A percentile compares a stretch with the other conserved stretches of the same genome.
These are phyloP conservation scores for Aspergillus fructus DNA, from an alignment of 2,329 filamentous ascomycete genomes.

Conservation along the genomic window DNA sequence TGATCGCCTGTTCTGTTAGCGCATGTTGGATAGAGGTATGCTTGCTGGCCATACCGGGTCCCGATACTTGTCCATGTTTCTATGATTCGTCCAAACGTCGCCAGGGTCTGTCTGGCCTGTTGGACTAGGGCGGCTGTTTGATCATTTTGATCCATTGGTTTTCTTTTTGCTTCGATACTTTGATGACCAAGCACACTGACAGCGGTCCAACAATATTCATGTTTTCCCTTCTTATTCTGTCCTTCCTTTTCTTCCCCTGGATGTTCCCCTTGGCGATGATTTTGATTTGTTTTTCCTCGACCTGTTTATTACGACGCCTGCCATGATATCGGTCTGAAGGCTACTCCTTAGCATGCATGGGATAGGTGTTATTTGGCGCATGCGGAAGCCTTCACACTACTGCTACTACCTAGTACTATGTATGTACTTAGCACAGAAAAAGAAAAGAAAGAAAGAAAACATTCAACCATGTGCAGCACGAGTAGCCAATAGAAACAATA, in stretches of 20 bases:
- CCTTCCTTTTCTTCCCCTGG: slow-evolving; percentile 9
- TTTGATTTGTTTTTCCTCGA: not conserved
- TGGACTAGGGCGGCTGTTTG: not conserved
- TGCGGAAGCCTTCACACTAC: slow-evolving; percentile 14
- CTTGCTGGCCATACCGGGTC: not conserved
- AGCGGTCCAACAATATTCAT: not conserved
- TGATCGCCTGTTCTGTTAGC: slow-evolving; percentile 14
- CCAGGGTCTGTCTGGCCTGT: not conserved
- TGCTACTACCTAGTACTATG: slow-evolving; percentile 10
- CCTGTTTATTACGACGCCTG: slow-evolving; percentile 24
- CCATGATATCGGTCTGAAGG: slow-evolving; percentile 32
- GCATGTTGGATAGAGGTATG: slow-evolving; percentile 2
- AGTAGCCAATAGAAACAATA: not conserved
- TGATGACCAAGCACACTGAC: slow-evolving; percentile 7
- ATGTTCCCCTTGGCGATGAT: slow-evolving; percentile 5
- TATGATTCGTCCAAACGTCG: not conserved
- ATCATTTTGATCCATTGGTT: not conserved
- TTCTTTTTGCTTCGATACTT: not conserved
- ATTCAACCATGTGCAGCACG: not conserved
- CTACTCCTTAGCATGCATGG: slow-evolving; percentile 38
- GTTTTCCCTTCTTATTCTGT: slow-evolving; percentile 2
- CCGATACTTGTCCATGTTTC: not conserved
- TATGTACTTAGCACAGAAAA: slow-evolving; percentile 18
- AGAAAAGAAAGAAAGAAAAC: slow-evolving; percentile 11
- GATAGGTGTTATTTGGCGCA: slow-evolving; percentile 39